These are phyloP conservation scores for Scutellaria galericulata DNA, from an alignment of 257 asterid genomes.

Conservation along the genomic window DNA sequence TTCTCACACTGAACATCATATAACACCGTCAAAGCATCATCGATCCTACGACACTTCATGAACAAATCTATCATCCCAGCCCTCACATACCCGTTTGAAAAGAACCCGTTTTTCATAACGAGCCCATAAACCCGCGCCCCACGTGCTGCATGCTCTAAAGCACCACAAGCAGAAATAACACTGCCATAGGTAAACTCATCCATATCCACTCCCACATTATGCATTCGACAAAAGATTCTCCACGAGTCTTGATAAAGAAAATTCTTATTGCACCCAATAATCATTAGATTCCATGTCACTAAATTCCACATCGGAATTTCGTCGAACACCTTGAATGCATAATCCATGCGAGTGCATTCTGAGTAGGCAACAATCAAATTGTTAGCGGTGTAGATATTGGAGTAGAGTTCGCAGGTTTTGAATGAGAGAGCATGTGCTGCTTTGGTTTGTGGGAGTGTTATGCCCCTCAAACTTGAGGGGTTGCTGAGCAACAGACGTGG, in stretches of 20 bases:
- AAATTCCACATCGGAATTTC: conserved; percentile 55
- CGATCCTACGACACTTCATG: conserved; percentile 43
- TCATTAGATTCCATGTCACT: conserved; percentile 69
- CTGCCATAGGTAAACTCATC: conserved; percentile 65
- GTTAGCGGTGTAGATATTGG: conserved; percentile 46
- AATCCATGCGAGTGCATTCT: conserved; percentile 46
- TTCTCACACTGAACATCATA: conserved; percentile 63
- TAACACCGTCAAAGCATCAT: conserved; percentile 65
- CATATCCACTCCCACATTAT: conserved; percentile 46
- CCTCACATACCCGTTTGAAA: conserved; percentile 59
- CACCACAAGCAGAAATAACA: conserved; percentile 65
- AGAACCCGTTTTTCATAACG: conserved; percentile 67
- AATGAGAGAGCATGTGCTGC: conserved; percentile 52
- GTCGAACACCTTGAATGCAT: conserved; percentile 66
- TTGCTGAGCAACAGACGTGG: conserved; percentile 43
- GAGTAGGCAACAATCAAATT: conserved; percentile 50
- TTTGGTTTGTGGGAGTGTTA: conserved; percentile 47
- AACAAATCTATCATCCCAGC: conserved; percentile 74
- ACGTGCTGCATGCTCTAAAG: conserved; percentile 41
- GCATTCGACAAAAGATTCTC: conserved; percentile 60
- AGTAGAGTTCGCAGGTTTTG: conserved; percentile 39
- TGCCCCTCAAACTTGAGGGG: conserved; percentile 43
- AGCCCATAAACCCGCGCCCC: conserved; percentile 71
- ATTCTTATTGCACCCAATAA: conserved; percentile 62
- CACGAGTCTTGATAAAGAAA: conserved; percentile 56